Conservation (phyloP, 176 grass and related monocot genomes). For the Avena insularis region DNA sequence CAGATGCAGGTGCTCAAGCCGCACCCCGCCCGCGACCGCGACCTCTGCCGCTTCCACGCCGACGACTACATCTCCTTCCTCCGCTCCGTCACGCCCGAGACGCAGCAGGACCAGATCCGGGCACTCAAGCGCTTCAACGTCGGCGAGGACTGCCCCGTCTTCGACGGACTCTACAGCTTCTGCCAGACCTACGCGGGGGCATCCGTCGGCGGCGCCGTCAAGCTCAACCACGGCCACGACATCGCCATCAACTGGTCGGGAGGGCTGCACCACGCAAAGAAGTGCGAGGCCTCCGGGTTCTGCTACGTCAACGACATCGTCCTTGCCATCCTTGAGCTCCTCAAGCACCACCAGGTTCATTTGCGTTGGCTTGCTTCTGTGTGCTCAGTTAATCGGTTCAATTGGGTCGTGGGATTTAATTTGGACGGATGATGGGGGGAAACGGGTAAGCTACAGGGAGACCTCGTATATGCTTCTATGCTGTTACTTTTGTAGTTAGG, state of each 20-base stretch:
- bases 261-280: constrained; percentile 84
- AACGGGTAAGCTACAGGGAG: neutral
- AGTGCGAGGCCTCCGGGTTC: constrained; percentile 83
- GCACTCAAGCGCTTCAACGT: constrained; percentile 81
- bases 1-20: constrained; percentile 80
- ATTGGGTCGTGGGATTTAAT: neutral
- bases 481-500: too few relatives aligned
- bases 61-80: constrained; percentile 93
- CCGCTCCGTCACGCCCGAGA: constrained; percentile 76
- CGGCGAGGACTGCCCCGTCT: constrained; percentile 88
- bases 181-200: constrained; percentile 93
- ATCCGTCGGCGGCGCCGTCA: constrained; percentile 72
- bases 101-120: constrained; percentile 74
- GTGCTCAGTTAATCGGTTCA: neutral
- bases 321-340: constrained; percentile 80
- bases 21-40: constrained; percentile 60
- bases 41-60: constrained; percentile 89
- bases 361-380: neutral
- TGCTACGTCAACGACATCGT: constrained; percentile 97
- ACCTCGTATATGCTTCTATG: neutral
- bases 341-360: constrained; percentile 70
- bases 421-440: neutral
- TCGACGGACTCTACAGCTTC: constrained; percentile 81
- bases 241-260: constrained; percentile 93
- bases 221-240: constrained; percentile 83